Evolutionary conservation across 2,329 filamentous ascomycete species (phyloP), one percentile per base, ranked within the genome.

Genomic region (Diaporthe caulivora): DNA sequence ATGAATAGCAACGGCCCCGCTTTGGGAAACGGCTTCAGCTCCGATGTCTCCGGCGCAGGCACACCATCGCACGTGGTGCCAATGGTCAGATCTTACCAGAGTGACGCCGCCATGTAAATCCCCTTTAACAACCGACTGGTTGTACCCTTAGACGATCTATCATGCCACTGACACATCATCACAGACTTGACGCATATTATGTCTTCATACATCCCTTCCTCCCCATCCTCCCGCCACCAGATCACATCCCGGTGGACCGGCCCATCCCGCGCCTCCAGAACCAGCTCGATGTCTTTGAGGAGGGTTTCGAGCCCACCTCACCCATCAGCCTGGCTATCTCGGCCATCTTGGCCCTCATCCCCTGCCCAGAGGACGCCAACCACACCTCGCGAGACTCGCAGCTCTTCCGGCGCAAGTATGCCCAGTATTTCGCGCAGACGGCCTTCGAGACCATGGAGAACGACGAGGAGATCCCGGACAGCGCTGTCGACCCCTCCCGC

Each of bases 131-230:
- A 24, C 34, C 26, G 5, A 3, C 18, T 10, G 26, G 24, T 54
- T 42, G 11, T 26, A 54, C 57, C 11, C 21, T 26, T 1, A 29
- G 21, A 29, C 76, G 70, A 29, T 6, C 17, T 17, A 24, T 31
- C 24, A 58, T 24, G 10, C 21, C 2, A 55, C 69, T 76, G n/a
- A 71, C 47, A 40, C 1, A 7, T 31, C 13, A 65, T 51, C 9
- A 7, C 24, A 81, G 78, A 60, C 79, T 88, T 26, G 84, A 87
- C 72, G 87, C 86, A 5, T 88, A 88, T 77, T 88, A 88, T 74
- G 82, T 86, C 71, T 88, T 84, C 82, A 86, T 88, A 71, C 87
- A 88, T 74, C 83, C 85, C 0, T 88, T 83, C 73, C 84, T 88
- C 24, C 86, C 87, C 4, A 86, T 88, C 47, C 77, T 88, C 2